Base-by-base conservation (phyloP, 768 basidiomycete genomes). In the Tremella yokohamensis region DNA sequence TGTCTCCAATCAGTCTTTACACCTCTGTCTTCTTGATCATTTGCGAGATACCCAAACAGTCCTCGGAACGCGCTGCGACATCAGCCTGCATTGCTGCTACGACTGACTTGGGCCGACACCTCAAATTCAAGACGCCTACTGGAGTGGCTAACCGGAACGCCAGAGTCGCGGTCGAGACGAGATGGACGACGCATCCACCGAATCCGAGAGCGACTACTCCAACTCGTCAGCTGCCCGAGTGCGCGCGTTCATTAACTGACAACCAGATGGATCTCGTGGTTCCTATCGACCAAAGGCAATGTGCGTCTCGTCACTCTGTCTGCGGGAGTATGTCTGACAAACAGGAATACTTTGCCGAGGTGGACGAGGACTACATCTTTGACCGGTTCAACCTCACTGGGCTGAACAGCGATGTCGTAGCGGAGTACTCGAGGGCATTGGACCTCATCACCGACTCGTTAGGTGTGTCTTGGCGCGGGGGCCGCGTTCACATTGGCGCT, bases 361-460 rank as follows among this genome's bases (percentile, higher is more conserved):
- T 97, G 48, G 87, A 90, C 58, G 93, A 96, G 75, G 96, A 99
- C 75, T 99, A 98, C 78, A 98, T 99, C 76, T 91, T 98, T 76
- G 96, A 99, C 79, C 90, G 98, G 74, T 99, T 99, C 81, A 99
- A 99, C 79, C 81, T 99, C 39, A 99, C 96, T 4, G 96, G 96
- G 6, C 79, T 99, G 75, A 94, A 92, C 72, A 83, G 88, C 64
- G 96, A 98, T 76, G 72, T 78, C 24, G 90, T 97, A 6, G 83
- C 90, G 60, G 92, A 96, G 78, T 99, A 99, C 70, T 78, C 87
- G 0, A 87, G 94, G 68, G 96, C 96, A 0, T 79, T 98, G 52
- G 93, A 98, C 75, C 82, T 99, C 56, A 97, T 99, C 56, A 96
- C 92, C 1, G 96, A 98, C 74, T 90, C 89, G 57, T 81, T 97